Base-by-base conservation (phyloP, 108 stramenopile species). In the Conticribra guillardii region DNA sequence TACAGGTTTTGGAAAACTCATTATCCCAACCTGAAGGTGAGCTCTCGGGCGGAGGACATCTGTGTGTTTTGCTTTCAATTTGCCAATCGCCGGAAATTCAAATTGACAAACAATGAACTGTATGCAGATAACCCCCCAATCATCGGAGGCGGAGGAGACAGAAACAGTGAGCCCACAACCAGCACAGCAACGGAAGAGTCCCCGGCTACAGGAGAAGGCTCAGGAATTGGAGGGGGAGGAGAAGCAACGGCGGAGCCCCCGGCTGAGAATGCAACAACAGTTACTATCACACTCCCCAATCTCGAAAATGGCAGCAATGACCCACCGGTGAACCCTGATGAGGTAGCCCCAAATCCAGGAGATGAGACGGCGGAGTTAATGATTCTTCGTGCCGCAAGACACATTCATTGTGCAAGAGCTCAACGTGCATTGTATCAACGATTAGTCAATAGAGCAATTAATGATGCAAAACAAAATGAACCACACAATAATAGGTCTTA, bases 281-380 rank as follows among this genome's bases (percentile, higher is more conserved):
- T n/a, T n/a, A n/a, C n/a, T n/a, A n/a, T n/a, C n/a, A n/a, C n/a
- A n/a, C n/a, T n/a, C n/a, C n/a, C n/a, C n/a, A n/a, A n/a, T n/a
- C n/a, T n/a, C n/a, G n/a, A 41, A 41, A 11, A 41, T 41, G 37
- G 11, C 37, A 41, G 37, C 37, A 11, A 41, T 9, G 37, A 41
- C 37, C 11, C n/a, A n/a, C n/a, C n/a, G n/a, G n/a, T n/a, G n/a
- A n/a, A n/a, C n/a, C n/a, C n/a, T n/a, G n/a, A n/a, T n/a, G n/a
- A 11, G 5, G 37, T 9, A 11, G 50, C 50, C 18, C 18, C 50
- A 51, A 4, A 18, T 16, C 9, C 9, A 19, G 50, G 4, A 31
- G 57, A 58, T 31, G 31, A 58, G 57, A 33, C 11, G 26, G 32
- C 18, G 29, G 57, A 58, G 27, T 30, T 4, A 18, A 51, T 58